Percentiles rank a stretch among this genome's conserved stretches.
phyloP scores from a whole-genome alignment of 768 basidiomycete genomes.

The Pisolithus marmoratus region DNA sequence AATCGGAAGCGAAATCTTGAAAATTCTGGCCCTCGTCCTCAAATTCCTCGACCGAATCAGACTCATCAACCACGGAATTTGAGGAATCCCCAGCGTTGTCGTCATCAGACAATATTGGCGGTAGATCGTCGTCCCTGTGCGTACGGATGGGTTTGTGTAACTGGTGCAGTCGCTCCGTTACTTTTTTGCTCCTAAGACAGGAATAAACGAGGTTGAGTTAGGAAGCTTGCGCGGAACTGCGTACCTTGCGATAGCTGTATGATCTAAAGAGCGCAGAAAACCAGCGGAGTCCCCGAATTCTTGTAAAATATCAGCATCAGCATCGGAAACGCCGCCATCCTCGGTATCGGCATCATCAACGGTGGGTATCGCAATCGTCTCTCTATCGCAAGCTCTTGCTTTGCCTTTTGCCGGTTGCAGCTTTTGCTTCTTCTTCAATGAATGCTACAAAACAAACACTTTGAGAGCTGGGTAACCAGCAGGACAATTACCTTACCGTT shows the following conservation, averaged over 20 bases:
- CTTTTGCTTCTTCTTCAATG: constrained; percentile 65
- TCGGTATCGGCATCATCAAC: constrained; percentile 8
- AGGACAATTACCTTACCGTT: constrained; percentile 19
- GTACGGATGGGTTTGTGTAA: constrained; percentile 52
- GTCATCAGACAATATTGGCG: constrained; percentile 62
- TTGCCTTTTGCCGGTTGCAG: constrained; percentile 43
- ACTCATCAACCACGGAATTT: constrained; percentile 39
- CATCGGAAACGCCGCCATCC: constrained; percentile 53
- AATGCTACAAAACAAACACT: constrained; percentile 18
- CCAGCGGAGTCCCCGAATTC: constrained; percentile 56
- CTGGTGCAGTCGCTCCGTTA: constrained; percentile 65
- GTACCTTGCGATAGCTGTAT: constrained; percentile 75
- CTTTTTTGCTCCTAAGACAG: constrained; percentile 71
- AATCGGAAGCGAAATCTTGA: constrained; percentile 30
- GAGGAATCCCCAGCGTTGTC: constrained; percentile 47
- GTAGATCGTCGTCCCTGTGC: constrained; percentile 51
- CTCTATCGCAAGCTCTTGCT: constrained; percentile 54
- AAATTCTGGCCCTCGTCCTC: constrained; percentile 4
- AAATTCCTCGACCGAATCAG: constrained; percentile 9
- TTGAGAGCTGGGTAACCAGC: not conserved
- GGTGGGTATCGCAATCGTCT: constrained; percentile 56
- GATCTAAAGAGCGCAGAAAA: constrained; percentile 72
- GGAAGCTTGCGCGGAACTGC: constrained; percentile 13
- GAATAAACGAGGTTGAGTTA: constrained; percentile 3
- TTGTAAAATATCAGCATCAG: constrained; percentile 60